A percentile compares a stretch with the other conserved stretches of the same genome.
phyloP scores from a whole-genome alignment of 768 basidiomycete species.

The Trametes coccinea region DNA sequence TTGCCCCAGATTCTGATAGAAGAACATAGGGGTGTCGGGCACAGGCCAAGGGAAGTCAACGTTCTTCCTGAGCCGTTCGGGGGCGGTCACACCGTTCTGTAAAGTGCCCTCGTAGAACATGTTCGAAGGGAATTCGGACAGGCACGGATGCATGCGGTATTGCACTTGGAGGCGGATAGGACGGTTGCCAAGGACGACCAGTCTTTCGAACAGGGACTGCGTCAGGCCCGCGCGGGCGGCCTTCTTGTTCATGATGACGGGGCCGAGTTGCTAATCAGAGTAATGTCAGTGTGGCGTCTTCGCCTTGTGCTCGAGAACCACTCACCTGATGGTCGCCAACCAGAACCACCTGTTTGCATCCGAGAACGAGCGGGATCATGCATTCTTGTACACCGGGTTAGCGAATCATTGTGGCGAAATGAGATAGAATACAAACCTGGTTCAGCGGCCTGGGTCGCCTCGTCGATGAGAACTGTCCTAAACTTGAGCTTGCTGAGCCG shows the following conservation, averaged over 20 bases:
- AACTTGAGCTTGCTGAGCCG: conserved; percentile 97
- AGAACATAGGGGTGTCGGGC: conserved; percentile 98
- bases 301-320: conserved; percentile 1
- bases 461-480: conserved; percentile 96
- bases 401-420: neutral
- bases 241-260: conserved; percentile 99
- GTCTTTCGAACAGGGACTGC: conserved; percentile 96
- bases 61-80: conserved; percentile 94
- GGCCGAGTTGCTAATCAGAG: conserved; percentile 78
- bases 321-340: conserved; percentile 84
- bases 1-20: conserved; percentile 98
- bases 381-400: conserved; percentile 63
- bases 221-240: conserved; percentile 98
- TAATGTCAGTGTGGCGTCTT: conserved; percentile 12
- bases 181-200: conserved; percentile 91
- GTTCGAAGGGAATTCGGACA: conserved; percentile 99
- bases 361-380: conserved; percentile 98
- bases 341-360: conserved; percentile 97
- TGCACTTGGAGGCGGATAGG: conserved; percentile 99
- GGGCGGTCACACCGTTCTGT: conserved; percentile 98
- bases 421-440: conserved; percentile 59
- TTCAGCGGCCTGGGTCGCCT: conserved; percentile 97
- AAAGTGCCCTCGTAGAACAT: conserved; percentile 99
- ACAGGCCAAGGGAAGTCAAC: conserved; percentile 99
- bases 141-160: conserved; percentile 99